Conservation (phyloP, 257 asterid genomes). For the Sherardia arvensis region DNA sequence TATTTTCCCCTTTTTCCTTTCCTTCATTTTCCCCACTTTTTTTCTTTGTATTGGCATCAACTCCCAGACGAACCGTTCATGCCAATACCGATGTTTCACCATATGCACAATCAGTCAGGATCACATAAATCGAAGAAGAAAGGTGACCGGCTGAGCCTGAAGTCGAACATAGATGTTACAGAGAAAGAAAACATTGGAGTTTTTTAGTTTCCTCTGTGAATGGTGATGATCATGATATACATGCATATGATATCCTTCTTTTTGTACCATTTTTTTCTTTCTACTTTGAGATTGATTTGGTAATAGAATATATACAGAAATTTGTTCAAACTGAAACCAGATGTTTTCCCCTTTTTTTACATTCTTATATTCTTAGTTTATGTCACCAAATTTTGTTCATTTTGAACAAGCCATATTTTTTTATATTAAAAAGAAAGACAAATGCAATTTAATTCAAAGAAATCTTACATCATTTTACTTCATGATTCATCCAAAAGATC, state of each 20-base stretch:
- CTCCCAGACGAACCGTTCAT: no score
- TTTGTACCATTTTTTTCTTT: not conserved
- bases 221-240: not conserved
- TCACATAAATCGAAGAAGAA: not conserved
- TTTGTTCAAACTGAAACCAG: conserved; percentile 5
- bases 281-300: conserved; percentile 4
- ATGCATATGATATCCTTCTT: not conserved
- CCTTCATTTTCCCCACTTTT: no score
- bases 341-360: not conserved
- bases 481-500: conserved; percentile 2
- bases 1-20: no score
- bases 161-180: conserved; percentile 17
- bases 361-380: conserved; percentile 11
- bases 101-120: conserved; percentile 16
- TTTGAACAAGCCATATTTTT: no score
- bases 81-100: no score
- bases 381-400: not conserved
- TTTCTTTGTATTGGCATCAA: no score
- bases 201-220: conserved; percentile 9
- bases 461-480: not conserved
- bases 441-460: not conserved
- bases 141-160: conserved; percentile 11
- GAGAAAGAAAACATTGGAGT: conserved; percentile 24
- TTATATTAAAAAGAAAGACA: not conserved
- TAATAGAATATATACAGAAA: conserved; percentile 15